Evolutionary conservation across 805 yeast species (phyloP).

Genomic region (Ogataea siamensis): DNA sequence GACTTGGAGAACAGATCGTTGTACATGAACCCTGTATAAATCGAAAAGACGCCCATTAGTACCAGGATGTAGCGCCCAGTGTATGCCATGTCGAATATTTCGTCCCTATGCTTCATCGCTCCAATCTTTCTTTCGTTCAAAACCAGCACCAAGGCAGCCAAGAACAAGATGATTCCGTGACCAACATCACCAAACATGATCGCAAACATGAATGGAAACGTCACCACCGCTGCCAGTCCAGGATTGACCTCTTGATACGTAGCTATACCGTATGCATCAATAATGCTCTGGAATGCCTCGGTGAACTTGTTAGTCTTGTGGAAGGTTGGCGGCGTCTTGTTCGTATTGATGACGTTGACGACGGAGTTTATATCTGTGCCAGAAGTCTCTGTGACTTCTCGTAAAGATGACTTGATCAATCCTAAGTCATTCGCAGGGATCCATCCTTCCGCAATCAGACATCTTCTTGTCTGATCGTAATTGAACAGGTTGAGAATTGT

Average conservation of each 20-base stretch:
- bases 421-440: constrained; percentile 76
- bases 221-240: constrained; percentile 69
- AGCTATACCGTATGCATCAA: constrained; percentile 77
- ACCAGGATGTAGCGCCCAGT: constrained; percentile 67
- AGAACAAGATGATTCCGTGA: constrained; percentile 62
- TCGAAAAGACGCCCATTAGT: constrained; percentile 69
- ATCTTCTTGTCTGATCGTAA: constrained; percentile 78
- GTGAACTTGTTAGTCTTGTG: constrained; percentile 71
- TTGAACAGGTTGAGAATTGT: constrained; percentile 75
- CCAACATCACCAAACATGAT: constrained; percentile 84
- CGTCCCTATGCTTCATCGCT: constrained; percentile 58
- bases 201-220: constrained; percentile 81
- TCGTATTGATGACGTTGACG: constrained; percentile 60
- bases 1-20: constrained; percentile 72
- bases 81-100: constrained; percentile 75
- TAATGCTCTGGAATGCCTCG: constrained; percentile 63
- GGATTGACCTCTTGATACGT: constrained; percentile 75
- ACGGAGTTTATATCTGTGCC: constrained; percentile 48
- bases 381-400: constrained; percentile 56
- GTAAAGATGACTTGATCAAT: constrained; percentile 62
- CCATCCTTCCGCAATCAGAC: constrained; percentile 97
- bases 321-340: constrained; percentile 68
- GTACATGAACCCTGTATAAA: constrained; percentile 72
- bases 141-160: constrained; percentile 56
- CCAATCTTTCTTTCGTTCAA: constrained; percentile 52